Conservation (phyloP, 495 filamentous ascomycete genomes). For the Cercophora samala region DNA sequence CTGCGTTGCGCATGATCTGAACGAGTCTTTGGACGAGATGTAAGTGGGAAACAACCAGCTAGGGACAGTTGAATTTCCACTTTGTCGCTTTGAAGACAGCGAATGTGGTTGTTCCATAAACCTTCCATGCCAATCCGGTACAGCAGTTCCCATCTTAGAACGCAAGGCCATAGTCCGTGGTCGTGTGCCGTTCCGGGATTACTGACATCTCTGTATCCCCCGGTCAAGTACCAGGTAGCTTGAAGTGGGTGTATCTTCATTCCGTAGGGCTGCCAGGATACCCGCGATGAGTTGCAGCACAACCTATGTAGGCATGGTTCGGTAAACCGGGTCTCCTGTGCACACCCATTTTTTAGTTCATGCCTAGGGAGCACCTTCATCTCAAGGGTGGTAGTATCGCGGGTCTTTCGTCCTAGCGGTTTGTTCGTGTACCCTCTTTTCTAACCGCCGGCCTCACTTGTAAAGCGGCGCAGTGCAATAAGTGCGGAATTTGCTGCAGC, state of each 20-base stretch:
- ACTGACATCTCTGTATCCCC: not conserved
- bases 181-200: constrained; percentile 15
- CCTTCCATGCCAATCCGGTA: not conserved
- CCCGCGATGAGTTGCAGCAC: constrained; percentile 5
- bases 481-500: constrained; percentile 16
- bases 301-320: not conserved
- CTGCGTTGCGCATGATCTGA: not conserved
- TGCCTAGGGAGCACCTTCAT: not conserved
- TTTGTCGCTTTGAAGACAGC: no score
- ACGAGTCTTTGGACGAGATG: not conserved
- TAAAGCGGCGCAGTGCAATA: not conserved
- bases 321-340: not conserved
- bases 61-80: not conserved
- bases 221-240: not conserved
- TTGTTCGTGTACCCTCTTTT: not conserved
- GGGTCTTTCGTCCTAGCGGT: not conserved
- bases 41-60: not conserved
- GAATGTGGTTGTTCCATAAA: not conserved
- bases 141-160: constrained; percentile 4
- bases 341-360: not conserved
- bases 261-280: constrained; percentile 2
- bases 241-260: not conserved
- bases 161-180: constrained; percentile 18
- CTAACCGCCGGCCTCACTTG: not conserved
- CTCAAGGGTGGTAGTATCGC: not conserved